A percentile compares a stretch with the other conserved stretches of the same genome.
These are phyloP conservation scores for Oryza nivara DNA, from an alignment of 176 grass and related monocot genomes.

Conservation along the genomic window DNA sequence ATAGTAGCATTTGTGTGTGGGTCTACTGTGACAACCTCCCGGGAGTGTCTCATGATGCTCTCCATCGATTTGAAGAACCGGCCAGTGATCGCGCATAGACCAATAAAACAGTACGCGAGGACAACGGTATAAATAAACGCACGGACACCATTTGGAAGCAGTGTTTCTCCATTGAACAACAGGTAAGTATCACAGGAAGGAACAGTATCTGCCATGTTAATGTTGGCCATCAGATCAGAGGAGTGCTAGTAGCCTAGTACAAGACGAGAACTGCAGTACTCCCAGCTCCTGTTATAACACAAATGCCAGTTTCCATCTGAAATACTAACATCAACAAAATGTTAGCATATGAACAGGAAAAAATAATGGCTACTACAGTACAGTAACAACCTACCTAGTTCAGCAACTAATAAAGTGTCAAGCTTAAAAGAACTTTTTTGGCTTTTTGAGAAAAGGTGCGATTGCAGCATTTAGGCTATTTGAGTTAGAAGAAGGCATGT, in stretches of 20 bases:
- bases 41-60: conserved; percentile 63
- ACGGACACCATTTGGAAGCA: conserved; percentile 49
- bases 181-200: conserved; percentile 52
- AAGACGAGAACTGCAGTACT: not conserved
- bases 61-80: conserved; percentile 92
- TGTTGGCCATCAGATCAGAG: conserved; percentile 22
- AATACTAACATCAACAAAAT: conserved; percentile 1
- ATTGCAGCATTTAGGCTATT: no score
- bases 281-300: conserved; percentile 26
- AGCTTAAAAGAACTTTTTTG: not conserved
- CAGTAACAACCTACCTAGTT: not conserved
- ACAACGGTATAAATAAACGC: conserved; percentile 52
- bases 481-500: no score
- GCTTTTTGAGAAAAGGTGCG: not conserved
- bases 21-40: conserved; percentile 53
- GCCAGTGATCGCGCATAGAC: conserved; percentile 67
- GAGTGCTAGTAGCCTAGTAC: not conserved
- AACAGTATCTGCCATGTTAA: conserved; percentile 18
- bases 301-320: not conserved
- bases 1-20: conserved; percentile 36
- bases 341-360: not conserved
- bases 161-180: conserved; percentile 57
- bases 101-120: conserved; percentile 78
- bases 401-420: not conserved
- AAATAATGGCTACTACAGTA: not conserved